Evolutionary conservation across 2,329 filamentous ascomycete genomes (phyloP).

Genomic region (Albifimbria verrucaria): DNA sequence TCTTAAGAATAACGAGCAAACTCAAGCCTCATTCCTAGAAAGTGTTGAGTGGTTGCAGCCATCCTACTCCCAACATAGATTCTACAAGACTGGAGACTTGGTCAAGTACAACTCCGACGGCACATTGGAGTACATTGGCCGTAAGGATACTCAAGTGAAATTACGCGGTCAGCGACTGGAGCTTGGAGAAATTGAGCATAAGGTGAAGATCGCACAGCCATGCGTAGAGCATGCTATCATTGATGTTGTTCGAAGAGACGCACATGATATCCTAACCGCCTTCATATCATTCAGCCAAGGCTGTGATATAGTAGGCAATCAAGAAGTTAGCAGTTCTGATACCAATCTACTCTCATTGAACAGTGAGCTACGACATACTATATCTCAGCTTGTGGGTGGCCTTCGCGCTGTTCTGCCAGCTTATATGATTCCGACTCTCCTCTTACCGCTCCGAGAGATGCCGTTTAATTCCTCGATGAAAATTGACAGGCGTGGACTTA

Average conservation of each 20-base stretch:
- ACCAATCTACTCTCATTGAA: not conserved
- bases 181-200: constrained; percentile 31
- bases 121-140: constrained; percentile 16
- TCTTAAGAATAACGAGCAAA: constrained; percentile 48
- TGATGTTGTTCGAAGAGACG: not conserved
- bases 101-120: constrained; percentile 27
- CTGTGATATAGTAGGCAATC: too few relatives aligned
- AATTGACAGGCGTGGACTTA: constrained; percentile 9
- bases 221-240: not conserved
- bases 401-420: too few relatives aligned
- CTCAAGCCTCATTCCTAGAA: constrained; percentile 45
- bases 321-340: not conserved
- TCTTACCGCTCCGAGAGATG: constrained; percentile 5
- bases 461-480: constrained; percentile 14
- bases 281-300: constrained; percentile 2
- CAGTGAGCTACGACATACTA: constrained; percentile 11
- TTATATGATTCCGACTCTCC: constrained; percentile 20
- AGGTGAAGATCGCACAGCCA: not conserved
- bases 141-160: constrained; percentile 24
- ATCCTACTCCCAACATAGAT: constrained; percentile 15
- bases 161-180: constrained; percentile 20
- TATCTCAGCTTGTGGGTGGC: too few relatives aligned
- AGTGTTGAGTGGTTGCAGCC: constrained; percentile 42
- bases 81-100: constrained; percentile 20
- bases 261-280: not conserved